These are phyloP conservation scores for Blastomyces silverae DNA, from an alignment of 2,329 filamentous ascomycete species.

Conservation along the genomic window DNA sequence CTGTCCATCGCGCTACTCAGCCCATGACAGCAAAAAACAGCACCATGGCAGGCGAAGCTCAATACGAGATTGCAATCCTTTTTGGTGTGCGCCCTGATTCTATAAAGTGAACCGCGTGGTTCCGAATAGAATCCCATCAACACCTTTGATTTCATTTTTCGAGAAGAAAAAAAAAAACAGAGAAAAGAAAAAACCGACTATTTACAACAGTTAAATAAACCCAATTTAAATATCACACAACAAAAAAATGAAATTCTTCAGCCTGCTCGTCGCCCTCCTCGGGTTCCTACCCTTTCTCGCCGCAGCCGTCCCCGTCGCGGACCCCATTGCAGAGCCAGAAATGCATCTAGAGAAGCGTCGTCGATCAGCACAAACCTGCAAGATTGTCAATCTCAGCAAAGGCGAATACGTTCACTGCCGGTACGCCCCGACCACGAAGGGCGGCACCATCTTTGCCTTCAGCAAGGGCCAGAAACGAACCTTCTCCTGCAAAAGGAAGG, in stretches of 20 bases:
- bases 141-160: too few species aligned
- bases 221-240: not conserved
- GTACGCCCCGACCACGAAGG: not conserved
- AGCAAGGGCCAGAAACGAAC: not conserved
- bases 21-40: too few species aligned
- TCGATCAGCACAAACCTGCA: not conserved
- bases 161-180: too few species aligned
- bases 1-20: not conserved
- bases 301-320: not conserved
- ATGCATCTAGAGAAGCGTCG: conserved; percentile 7
- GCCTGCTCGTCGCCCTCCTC: not conserved
- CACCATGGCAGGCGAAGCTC: not conserved
- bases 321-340: conserved; percentile 3
- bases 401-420: not conserved
- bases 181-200: too few species aligned
- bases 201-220: not conserved
- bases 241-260: not conserved
- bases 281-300: conserved; percentile 2
- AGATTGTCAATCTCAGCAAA: conserved; percentile 2
- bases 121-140: too few species aligned
- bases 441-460: not conserved
- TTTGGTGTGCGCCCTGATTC: not conserved
- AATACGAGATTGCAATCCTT: not conserved
- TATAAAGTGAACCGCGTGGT: not conserved
- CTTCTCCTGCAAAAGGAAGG: conserved; percentile 3